Conservation (phyloP, 805 yeast genomes). For the Brettanomyces sp. region DNA sequence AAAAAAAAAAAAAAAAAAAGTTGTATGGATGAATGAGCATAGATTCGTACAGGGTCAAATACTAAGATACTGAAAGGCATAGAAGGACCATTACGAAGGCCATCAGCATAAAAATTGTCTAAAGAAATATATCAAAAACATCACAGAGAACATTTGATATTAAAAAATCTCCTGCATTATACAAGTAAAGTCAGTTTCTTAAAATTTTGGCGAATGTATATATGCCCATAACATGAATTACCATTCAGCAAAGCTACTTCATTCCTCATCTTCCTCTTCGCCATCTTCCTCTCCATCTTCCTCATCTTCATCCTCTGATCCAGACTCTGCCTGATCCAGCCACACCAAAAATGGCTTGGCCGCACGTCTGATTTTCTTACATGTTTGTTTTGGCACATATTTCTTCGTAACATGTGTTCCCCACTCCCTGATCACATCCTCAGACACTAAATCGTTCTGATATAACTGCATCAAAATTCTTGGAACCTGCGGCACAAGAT, state of each 20-base stretch:
- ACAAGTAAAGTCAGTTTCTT: not conserved
- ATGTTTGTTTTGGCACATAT: constrained; percentile 83
- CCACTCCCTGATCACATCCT: constrained; percentile 74
- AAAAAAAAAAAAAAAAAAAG: no score
- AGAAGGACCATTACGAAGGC: no score
- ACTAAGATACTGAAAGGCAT: no score
- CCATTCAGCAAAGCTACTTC: not conserved
- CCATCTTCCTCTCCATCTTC: not conserved
- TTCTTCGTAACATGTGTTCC: constrained; percentile 89
- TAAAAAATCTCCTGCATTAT: no score
- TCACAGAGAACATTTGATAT: no score
- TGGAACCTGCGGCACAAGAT: constrained; percentile 61
- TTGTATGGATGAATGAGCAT: no score
- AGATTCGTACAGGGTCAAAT: no score
- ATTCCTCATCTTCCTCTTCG: not conserved
- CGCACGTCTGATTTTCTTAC: constrained; percentile 90
- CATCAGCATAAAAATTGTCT: no score
- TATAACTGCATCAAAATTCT: constrained; percentile 75
- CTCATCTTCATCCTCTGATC: constrained; percentile 47
- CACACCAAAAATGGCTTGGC: constrained; percentile 94
- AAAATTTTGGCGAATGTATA: not conserved
- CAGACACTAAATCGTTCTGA: constrained; percentile 75
- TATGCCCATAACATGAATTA: not conserved
- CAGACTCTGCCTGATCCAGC: constrained; percentile 91
- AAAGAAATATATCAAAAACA: no score